These are phyloP conservation scores for Schizonepeta tenuifolia DNA, from an alignment of 257 asterid species.

Conservation along the genomic window DNA sequence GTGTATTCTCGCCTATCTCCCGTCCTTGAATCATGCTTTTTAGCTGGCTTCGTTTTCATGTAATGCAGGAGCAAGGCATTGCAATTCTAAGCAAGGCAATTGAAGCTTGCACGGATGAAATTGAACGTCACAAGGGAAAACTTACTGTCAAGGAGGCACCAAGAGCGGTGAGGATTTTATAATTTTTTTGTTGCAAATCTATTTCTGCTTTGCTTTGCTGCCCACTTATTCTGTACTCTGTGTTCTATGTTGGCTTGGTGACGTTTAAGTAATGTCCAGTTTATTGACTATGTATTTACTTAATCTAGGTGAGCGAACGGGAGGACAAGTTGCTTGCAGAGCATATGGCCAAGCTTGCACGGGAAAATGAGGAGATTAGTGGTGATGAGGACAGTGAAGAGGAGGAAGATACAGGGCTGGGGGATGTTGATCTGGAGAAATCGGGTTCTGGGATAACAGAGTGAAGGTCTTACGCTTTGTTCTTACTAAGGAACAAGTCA, in stretches of 20 bases:
- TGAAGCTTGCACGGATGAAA: constrained; percentile 80
- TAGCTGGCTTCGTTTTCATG: constrained; percentile 13
- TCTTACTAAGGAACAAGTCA: background rate
- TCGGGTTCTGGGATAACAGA: constrained; percentile 49
- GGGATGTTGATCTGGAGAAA: constrained; percentile 75
- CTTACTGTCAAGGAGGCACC: constrained; percentile 88
- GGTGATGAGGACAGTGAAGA: constrained; percentile 93
- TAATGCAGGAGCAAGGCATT: constrained; percentile 92
- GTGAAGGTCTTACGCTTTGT: constrained; percentile 6
- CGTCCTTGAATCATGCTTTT: background rate
- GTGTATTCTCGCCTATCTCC: background rate
- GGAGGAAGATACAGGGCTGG: constrained; percentile 99
- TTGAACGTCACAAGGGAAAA: constrained; percentile 82
- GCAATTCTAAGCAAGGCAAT: constrained; percentile 77
- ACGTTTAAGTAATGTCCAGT: background rate
- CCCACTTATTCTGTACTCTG: background rate
- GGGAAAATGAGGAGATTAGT: constrained; percentile 76
- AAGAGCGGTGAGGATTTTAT: constrained; percentile 76
- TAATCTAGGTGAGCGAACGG: constrained; percentile 86
- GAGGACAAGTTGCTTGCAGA: constrained; percentile 88
- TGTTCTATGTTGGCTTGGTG: background rate
- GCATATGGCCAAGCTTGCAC: constrained; percentile 73
- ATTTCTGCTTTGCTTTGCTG: background rate
- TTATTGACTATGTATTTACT: background rate
- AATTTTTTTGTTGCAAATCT: background rate